Evolutionary conservation across 208 protist species (phyloP).

Genomic region (Acanthamoeba healyi): DNA sequence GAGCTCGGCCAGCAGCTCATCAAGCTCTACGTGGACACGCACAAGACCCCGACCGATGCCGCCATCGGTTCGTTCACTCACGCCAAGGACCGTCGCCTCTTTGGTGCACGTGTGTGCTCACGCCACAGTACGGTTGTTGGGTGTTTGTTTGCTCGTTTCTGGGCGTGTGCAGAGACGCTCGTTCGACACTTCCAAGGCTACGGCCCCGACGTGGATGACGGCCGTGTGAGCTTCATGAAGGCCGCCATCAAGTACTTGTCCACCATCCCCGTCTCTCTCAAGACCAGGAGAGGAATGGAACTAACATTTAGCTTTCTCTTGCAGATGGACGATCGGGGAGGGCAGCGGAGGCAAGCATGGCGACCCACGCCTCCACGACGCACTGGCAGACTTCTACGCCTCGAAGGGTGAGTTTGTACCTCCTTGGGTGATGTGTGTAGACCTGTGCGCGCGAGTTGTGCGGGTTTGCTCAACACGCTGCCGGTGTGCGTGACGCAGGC

Average conservation of each 20-base stretch:
- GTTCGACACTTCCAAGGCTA: neutral
- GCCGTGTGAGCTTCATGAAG: conserved; percentile 7
- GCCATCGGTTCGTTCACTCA: neutral
- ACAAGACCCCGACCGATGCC: neutral
- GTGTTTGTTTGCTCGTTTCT: no score
- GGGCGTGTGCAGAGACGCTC: neutral
- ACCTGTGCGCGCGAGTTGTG: no score
- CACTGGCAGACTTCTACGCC: neutral
- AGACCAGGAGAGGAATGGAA: no score
- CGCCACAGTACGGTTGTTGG: no score
- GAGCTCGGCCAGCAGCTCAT: conserved; percentile 49
- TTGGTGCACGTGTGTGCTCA: no score
- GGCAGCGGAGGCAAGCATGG: neutral
- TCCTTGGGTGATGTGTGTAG: neutral
- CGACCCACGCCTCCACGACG: neutral
- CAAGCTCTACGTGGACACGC: conserved; percentile 32
- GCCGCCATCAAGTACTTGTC: neutral
- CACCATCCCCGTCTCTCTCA: neutral
- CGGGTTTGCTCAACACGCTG: no score
- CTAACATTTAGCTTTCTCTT: no score
- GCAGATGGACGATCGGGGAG: neutral
- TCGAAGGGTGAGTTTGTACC: neutral
- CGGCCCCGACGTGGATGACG: conserved; percentile 5
- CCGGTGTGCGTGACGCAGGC: no score
- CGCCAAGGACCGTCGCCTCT: no score